phyloP scores from a whole-genome alignment of 345 rosid species.

The Nephelium lappaceum region DNA sequence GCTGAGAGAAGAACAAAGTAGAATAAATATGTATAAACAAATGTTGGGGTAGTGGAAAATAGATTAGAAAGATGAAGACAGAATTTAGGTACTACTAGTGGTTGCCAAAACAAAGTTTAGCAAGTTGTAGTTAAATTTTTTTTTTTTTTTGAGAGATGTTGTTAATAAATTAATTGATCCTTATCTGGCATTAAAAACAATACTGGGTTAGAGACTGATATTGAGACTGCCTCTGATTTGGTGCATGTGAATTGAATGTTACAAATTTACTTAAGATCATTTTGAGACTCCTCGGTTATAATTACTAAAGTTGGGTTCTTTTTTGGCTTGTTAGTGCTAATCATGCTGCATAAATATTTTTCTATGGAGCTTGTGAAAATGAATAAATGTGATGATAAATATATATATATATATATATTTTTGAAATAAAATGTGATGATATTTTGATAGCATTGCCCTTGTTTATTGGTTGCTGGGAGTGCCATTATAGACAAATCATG shows the following conservation, averaged over 20 bases:
- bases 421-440: too few species aligned
- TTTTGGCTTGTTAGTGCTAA: not conserved
- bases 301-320: not conserved
- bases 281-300: not conserved
- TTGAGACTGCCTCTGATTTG: not conserved
- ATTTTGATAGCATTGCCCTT: not conserved
- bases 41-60: conserved; percentile 7
- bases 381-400: not conserved
- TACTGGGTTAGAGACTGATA: not conserved
- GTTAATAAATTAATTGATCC: not conserved
- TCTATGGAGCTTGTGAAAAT: conserved; percentile 4
- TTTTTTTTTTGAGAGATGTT: too few species aligned
- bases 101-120: not conserved
- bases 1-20: not conserved
- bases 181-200: not conserved
- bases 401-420: too few species aligned
- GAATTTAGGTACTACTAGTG: conserved; percentile 6
- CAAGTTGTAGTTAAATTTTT: not conserved
- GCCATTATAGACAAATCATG: conserved; percentile 18
- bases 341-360: not conserved
- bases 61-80: not conserved
- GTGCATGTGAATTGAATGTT: not conserved
- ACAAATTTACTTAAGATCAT: not conserved
- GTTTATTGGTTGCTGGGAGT: conserved; percentile 4
- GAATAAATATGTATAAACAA: not conserved